Base-by-base conservation (phyloP, 1,284 basidiomycete species). In the Microbotryum intermedium region DNA sequence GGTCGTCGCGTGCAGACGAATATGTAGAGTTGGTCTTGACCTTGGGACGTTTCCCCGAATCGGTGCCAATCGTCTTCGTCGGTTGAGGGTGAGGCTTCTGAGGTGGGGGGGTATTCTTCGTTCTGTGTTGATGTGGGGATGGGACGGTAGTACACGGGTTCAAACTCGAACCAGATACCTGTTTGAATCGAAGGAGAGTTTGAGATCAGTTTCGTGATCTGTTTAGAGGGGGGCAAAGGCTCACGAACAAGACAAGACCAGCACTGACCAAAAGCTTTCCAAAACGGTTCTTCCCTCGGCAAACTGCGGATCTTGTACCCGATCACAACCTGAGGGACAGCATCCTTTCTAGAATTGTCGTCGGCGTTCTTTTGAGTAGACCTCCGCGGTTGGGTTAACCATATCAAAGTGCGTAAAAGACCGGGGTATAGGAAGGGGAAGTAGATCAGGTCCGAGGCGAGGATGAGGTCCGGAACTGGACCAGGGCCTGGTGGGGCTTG, bases 261-360 rank as follows among this genome's bases (percentile, higher is more conserved):
- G 20, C 13, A 52, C 63, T 85, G 74, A 20, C 88, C 87, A 65
- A 92, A 86, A 0, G 84, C 84, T 13, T 79, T 77, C 88, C 88
- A 91, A 73, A 91, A 92, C 0, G 84, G 78, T 1, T 82, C 78
- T 71, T 91, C 89, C 69, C 88, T 89, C 2, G 79, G 66, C 45
- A 89, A 77, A 62, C 86, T 88, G 42, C 88, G 84, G 47, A 88
- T 77, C 74, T 85, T 88, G 79, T 90, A 62, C 18, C 25, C 9
- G 29, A 45, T 10, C 2, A 66, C 2, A 11, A 64, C 45, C 16
- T 10, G 48, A 1, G 61, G 34, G 11, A 23, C 11, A 21, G 20
- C n/a, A 5, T 18, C 13, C 21, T 43, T 9, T n/a, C 44, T 39
- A 21, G 18, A 20, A 3, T 4, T n/a, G 21, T 26, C 26, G 3